These are phyloP conservation scores for Rhamnella rubrinervis DNA, from an alignment of 331 rosid species.

Conservation along the genomic window DNA sequence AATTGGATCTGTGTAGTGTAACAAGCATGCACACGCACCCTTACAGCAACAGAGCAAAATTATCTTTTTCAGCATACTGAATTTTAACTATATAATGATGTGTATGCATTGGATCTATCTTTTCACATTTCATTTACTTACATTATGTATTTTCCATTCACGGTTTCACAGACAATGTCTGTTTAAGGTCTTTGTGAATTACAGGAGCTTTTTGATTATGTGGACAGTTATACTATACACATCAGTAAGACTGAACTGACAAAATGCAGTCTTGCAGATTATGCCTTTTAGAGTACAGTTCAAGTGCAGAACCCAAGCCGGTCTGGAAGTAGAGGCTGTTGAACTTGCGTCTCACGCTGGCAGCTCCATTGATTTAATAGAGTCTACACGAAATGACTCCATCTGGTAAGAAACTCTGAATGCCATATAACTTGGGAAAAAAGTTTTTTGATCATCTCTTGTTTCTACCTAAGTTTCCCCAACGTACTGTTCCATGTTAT, in stretches of 20 bases:
- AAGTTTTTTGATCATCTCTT: neutral
- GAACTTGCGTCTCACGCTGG: conserved; percentile 21
- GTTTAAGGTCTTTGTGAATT: neutral
- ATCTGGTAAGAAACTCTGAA: conserved; percentile 56
- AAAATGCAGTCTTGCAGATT: conserved; percentile 38
- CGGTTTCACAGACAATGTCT: neutral
- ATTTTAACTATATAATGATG: neutral
- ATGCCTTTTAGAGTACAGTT: conserved; percentile 59
- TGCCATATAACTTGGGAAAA: no score
- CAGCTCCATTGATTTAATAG: conserved; percentile 15
- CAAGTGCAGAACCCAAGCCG: conserved; percentile 46
- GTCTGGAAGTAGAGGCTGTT: conserved; percentile 34
- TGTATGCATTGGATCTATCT: neutral
- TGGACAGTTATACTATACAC: neutral
- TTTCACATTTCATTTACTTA: neutral
- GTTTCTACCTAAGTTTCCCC: neutral
- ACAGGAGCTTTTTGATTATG: neutral
- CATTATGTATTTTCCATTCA: neutral
- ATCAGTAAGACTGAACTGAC: neutral
- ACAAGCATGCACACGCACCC: no score
- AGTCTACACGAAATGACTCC: conserved; percentile 55
- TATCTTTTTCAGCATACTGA: no score
- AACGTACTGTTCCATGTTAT: neutral
- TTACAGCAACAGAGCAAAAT: no score
- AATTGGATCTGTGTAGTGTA: no score